Evolutionary conservation across 2,329 filamentous ascomycete genomes (phyloP).

Genomic region (Penicillium palitans): DNA sequence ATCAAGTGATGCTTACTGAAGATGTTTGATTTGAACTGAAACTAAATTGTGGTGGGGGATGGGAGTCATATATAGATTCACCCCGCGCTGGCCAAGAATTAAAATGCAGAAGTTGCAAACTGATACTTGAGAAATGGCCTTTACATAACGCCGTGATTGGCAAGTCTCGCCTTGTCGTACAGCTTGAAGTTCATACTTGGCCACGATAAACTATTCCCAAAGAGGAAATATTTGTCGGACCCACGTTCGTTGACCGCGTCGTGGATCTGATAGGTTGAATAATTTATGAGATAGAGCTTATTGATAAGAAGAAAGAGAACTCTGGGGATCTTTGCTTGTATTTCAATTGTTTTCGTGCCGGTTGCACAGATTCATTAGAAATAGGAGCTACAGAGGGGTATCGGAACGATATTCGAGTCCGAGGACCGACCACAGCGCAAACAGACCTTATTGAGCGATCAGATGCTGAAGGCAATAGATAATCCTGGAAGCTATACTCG

Average conservation of each 20-base stretch:
- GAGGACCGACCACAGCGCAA: background rate
- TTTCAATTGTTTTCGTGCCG: too few species aligned
- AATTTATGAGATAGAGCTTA: background rate
- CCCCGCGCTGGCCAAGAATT: background rate
- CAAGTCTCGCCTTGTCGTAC: slow-evolving; percentile 8
- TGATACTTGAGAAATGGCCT: background rate
- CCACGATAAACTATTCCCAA: slow-evolving; percentile 16
- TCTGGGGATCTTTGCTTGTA: background rate
- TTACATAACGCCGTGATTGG: slow-evolving; percentile 7
- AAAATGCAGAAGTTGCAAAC: background rate
- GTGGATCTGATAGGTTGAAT: background rate
- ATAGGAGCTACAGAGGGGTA: background rate
- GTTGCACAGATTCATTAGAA: background rate
- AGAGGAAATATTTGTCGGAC: slow-evolving; percentile 30
- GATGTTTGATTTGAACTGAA: background rate
- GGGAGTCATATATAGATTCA: background rate
- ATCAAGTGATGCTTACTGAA: background rate
- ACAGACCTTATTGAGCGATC: background rate
- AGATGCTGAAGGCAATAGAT: background rate
- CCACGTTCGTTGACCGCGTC: slow-evolving; percentile 7
- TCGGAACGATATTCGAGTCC: background rate
- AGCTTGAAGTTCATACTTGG: background rate
- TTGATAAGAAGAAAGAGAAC: background rate
- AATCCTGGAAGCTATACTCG: background rate
- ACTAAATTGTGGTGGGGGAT: background rate